phyloP scores from a whole-genome alignment of 2,329 filamentous ascomycete genomes.

The Xylariaceae sp. region DNA sequence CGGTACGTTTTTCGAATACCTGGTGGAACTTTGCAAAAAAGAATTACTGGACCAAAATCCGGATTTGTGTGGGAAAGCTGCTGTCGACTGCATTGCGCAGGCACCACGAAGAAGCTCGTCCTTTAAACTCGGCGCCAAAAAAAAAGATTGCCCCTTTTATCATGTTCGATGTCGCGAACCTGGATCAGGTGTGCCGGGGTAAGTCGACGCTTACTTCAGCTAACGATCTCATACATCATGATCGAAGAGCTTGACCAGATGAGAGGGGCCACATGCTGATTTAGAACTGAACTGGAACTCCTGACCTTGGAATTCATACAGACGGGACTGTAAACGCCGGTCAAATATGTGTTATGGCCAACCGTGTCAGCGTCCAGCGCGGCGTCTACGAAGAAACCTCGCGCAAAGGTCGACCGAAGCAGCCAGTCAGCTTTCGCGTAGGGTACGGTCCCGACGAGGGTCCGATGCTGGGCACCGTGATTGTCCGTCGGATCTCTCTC shows the following conservation, averaged over 20 bases:
- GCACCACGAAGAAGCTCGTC: conserved; percentile 61
- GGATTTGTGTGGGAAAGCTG: conserved; percentile 62
- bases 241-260: neutral
- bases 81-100: conserved; percentile 57
- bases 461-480: conserved; percentile 57
- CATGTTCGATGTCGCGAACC: conserved; percentile 61
- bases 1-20: conserved; percentile 18
- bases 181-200: conserved; percentile 54
- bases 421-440: conserved; percentile 48
- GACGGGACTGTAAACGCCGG: conserved; percentile 43
- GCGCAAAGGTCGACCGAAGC: conserved; percentile 48
- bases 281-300: conserved; percentile 19
- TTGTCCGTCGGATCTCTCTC: conserved; percentile 44
- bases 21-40: too few relatives aligned
- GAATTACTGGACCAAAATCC: conserved; percentile 26
- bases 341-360: conserved; percentile 60
- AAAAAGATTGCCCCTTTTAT: conserved; percentile 53
- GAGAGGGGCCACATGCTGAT: neutral
- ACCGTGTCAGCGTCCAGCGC: conserved; percentile 59
- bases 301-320: conserved; percentile 35
- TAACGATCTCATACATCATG: neutral
- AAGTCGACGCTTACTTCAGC: neutral
- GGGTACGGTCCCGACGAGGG: conserved; percentile 53
- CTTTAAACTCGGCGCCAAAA: conserved; percentile 63
- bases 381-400: conserved; percentile 55